Base-by-base conservation (phyloP, 305 asterid genomes). In the Fraxinus greggii region DNA sequence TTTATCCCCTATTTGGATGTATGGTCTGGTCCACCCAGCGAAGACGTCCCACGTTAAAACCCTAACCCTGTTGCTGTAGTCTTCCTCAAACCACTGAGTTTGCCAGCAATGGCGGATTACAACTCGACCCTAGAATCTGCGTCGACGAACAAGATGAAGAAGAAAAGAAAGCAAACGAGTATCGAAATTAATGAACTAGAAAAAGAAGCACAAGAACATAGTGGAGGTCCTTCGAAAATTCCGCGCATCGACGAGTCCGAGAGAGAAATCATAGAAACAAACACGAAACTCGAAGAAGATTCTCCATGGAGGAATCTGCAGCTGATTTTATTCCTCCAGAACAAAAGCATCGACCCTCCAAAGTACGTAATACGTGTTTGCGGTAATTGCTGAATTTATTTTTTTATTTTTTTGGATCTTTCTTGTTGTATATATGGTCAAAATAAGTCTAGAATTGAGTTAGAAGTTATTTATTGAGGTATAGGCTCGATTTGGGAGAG, bases 221-320 rank as follows among this genome's bases (percentile, higher is more conserved):
- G 29, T 65, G 65, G 72, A 38, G 77, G 82, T 17, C 76, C 85
- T 72, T 80, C 87, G 21, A 93, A 92, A 86, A 69, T 74, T 67
- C 80, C 86, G 77, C 91, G 90, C 40, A 48, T 76, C 32, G 86
- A 81, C 48, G 72, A 82, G 31, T 74, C 86, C 80, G 65, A 28
- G 59, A 72, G 70, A 8, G 88, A 81, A 77, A 80, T 59, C 76
- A 75, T 82, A 76, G 86, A 84, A 69, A 24, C 36, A 38, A 70
- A 67, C 42, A 12, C 73, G 23, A 70, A 85, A 8, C 70, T 80
- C 19, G 84, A 84, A 24, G 82, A 85, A 24, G 59, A 78, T 19
- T 86, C 87, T 4, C 88, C 95, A 21, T 93, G 99, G 99, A 87
- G 83, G 82, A 92, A 92, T 84, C 86, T 95, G 77, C 86, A 91